Base-by-base conservation (phyloP, 1,284 basidiomycete species). In the Tremellales sp. region DNA sequence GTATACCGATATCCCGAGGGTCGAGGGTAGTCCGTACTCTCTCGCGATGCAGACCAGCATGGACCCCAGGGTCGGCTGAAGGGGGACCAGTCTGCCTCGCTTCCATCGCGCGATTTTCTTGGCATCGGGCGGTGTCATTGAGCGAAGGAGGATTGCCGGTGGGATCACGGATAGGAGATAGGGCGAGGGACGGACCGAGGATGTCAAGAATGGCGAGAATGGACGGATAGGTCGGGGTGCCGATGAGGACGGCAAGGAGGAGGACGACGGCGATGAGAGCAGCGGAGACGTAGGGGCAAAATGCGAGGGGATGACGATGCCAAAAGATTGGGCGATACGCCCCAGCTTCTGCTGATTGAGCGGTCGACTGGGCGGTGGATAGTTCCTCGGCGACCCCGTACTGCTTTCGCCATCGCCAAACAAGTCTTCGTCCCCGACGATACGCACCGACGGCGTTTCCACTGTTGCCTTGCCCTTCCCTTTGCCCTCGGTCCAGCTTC, bases 11-110 rank as follows among this genome's bases (percentile, higher is more conserved):
- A 73, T 45, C 0, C 70, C 71, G 2, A 49, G 40, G 4, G 63
- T 68, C 4, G 60, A 65, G 9, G 71, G 71, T 16, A 73, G 49
- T 2, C 64, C 66, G 39, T 66, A 73, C 47, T 73, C 71, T 42
- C 63, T 60, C 5, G 66, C 70, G 21, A 73, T 70, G 16, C 56
- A 54, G 9, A 63, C 49, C n/a, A 70, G 52, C 71, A 73, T 73
- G 4, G 53, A 58, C 5, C 61, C 63, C 3, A 73, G 44, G 3
- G 67, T 70, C 16, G 67, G 62, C 37, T 68, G 66, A 0, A 73
- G 50, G 3, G 70, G 65, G 13, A 73, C 29, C 12, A 73, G 51
- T 22, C 63, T 53, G 3, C 71, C 71, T 12, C 66, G 50, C 32
- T 60, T 54, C 67, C 68, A 73, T 36, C 59, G 50, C 16, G 53